Evolutionary conservation across 495 filamentous ascomycete species (phyloP).

Genomic region (Aspergillus wentii): DNA sequence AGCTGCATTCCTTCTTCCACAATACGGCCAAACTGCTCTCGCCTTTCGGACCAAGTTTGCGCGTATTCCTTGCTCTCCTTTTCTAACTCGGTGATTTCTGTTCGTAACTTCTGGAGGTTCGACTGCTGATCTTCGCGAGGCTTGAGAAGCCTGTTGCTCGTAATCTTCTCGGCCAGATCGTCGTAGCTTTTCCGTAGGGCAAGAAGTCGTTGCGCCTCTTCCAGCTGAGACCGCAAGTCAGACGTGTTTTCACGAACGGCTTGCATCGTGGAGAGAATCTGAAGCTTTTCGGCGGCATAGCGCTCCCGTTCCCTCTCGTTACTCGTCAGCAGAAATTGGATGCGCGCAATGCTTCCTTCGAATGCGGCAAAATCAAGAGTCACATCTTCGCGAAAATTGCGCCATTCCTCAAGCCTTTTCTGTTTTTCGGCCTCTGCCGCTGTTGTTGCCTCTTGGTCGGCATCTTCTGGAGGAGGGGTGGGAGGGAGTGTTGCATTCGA

Average conservation of each 20-base stretch:
- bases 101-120: constrained; percentile 72
- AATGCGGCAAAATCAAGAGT: constrained; percentile 88
- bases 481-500: constrained; percentile 52
- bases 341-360: constrained; percentile 78
- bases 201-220: constrained; percentile 69
- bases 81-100: constrained; percentile 84
- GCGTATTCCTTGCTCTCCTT: constrained; percentile 78
- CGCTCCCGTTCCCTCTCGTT: constrained; percentile 82
- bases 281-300: constrained; percentile 74
- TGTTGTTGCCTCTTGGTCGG: constrained; percentile 33
- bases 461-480: constrained; percentile 66
- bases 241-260: constrained; percentile 71
- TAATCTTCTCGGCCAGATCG: constrained; percentile 79
- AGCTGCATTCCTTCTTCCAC: constrained; percentile 87
- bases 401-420: constrained; percentile 50
- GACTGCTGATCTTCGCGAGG: constrained; percentile 77
- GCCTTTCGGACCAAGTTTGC: constrained; percentile 76
- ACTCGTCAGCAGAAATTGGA: constrained; percentile 80
- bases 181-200: constrained; percentile 82
- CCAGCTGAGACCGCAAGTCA: constrained; percentile 64
- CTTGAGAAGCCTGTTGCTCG: constrained; percentile 69
- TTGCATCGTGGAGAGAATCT: constrained; percentile 70
- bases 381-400: constrained; percentile 71
- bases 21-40: constrained; percentile 85
- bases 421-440: constrained; percentile 32